Conservation (phyloP, 2,329 filamentous ascomycete genomes). For the Madurella fahalii region DNA sequence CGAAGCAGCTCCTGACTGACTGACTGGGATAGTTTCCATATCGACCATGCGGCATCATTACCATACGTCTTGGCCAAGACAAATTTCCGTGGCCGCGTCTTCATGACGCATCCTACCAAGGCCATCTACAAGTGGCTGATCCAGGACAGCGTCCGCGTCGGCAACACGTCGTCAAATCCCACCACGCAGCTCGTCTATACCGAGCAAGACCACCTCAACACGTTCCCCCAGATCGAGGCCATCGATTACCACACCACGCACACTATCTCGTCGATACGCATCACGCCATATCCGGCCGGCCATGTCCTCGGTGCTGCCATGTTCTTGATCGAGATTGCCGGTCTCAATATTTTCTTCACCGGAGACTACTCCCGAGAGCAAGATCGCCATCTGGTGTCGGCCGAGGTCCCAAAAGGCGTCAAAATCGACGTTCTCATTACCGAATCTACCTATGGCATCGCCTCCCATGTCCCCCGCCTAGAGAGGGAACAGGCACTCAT, state of each 20-base stretch:
- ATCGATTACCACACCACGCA: constrained; percentile 99
- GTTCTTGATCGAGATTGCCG: constrained; percentile 96
- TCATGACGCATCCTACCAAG: constrained; percentile 99
- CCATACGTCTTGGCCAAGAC: constrained; percentile 97
- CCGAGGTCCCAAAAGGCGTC: constrained; percentile 80
- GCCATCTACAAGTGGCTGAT: constrained; percentile 99
- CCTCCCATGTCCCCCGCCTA: constrained; percentile 82
- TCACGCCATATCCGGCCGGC: constrained; percentile 93
- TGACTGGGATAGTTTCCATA: constrained; percentile 70
- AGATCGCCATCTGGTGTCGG: constrained; percentile 91
- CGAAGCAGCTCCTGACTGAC: constrained; percentile 21
- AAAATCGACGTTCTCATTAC: constrained; percentile 97
- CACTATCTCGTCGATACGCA: constrained; percentile 91
- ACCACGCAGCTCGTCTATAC: constrained; percentile 80
- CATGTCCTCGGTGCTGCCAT: constrained; percentile 98
- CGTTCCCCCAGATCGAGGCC: constrained; percentile 89
- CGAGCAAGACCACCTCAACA: constrained; percentile 90
- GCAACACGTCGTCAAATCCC: constrained; percentile 61
- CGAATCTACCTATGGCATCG: constrained; percentile 95
- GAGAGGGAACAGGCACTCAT: constrained; percentile 92
- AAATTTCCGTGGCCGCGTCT: constrained; percentile 92
- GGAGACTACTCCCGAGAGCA: constrained; percentile 96
- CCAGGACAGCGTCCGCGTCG: constrained; percentile 90
- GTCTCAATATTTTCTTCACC: constrained; percentile 94
- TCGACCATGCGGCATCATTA: constrained; percentile 97